A percentile compares a stretch with the other conserved stretches of the same genome.
Conservation (phyloP, 176 grass and related monocot species). For the Pontederia crassipes region DNA sequence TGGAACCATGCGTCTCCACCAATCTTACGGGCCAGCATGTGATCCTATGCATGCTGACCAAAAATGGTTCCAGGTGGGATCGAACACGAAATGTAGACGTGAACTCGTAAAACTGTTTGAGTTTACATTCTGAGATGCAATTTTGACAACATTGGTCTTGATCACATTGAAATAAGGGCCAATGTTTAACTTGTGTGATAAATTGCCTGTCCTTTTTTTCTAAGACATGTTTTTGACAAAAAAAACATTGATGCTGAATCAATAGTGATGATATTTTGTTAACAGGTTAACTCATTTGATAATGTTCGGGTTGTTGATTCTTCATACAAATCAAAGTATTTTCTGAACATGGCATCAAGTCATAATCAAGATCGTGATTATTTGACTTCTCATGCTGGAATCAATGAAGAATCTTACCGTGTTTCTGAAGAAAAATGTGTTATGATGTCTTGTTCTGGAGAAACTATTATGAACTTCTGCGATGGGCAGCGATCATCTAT, state of each 20-base stretch:
- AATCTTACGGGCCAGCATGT: too few species aligned
- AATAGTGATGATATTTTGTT: neutral
- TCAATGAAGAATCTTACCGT: conserved; percentile 25
- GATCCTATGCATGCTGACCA: too few species aligned
- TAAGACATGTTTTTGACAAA: too few species aligned
- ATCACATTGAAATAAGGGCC: too few species aligned
- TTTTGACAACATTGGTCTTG: too few species aligned
- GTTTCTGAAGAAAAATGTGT: conserved; percentile 22
- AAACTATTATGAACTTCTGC: conserved; percentile 42
- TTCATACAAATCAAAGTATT: conserved; percentile 70
- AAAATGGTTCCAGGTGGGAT: too few species aligned
- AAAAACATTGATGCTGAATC: neutral
- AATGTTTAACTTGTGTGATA: too few species aligned
- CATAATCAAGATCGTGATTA: conserved; percentile 6
- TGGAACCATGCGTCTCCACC: too few species aligned
- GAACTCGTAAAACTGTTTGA: too few species aligned
- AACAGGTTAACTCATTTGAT: conserved; percentile 83
- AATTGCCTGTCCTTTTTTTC: too few species aligned
- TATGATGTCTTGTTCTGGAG: conserved; percentile 23
- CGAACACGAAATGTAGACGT: too few species aligned
- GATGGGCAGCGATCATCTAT: conserved; percentile 75
- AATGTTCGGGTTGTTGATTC: conserved; percentile 57
- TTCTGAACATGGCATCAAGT: conserved; percentile 40
- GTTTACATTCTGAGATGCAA: too few species aligned
- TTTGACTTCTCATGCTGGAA: conserved; percentile 24